Percentiles rank a stretch among this genome's conserved stretches.
Evolutionary conservation across 148 eudicot species (phyloP).

Genomic region (Pharnaceum exiguum): DNA sequence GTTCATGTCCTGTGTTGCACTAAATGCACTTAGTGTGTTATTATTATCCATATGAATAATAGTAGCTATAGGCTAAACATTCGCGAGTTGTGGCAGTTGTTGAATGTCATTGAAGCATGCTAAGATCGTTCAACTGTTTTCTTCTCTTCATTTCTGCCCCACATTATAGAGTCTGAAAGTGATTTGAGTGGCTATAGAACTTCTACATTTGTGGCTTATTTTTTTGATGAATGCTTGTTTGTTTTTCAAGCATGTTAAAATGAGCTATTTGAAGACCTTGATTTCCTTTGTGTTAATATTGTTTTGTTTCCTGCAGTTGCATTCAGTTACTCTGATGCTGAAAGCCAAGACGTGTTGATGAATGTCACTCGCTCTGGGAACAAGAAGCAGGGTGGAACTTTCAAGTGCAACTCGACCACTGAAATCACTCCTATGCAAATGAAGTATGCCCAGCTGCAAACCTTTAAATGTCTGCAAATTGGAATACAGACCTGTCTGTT

Average conservation of each 20-base stretch:
- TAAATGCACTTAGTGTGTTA: too few relatives aligned
- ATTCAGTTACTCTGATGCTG: slow-evolving; percentile 66
- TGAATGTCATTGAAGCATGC: too few relatives aligned
- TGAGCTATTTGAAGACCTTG: neutral
- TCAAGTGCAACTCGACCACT: slow-evolving; percentile 53
- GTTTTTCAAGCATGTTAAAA: neutral
- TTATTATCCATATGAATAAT: too few relatives aligned
- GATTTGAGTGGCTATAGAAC: too few relatives aligned
- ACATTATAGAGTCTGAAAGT: too few relatives aligned
- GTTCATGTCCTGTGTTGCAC: too few relatives aligned
- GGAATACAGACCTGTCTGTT: neutral
- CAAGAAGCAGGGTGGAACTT: slow-evolving; percentile 78
- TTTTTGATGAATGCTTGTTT: too few relatives aligned
- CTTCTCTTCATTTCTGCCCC: too few relatives aligned
- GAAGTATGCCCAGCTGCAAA: slow-evolving; percentile 43
- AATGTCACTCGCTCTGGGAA: slow-evolving; percentile 69
- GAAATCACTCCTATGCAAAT: slow-evolving; percentile 89
- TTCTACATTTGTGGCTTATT: too few relatives aligned
- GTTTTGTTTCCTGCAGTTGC: slow-evolving; percentile 50
- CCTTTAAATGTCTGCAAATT: neutral
- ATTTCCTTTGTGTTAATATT: neutral
- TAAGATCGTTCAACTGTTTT: too few relatives aligned
- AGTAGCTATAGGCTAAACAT: too few relatives aligned
- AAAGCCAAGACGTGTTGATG: slow-evolving; percentile 86
- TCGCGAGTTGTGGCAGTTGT: too few relatives aligned